Base-by-base conservation (phyloP, 2,329 filamentous ascomycete genomes). In the Blastomyces silverae region DNA sequence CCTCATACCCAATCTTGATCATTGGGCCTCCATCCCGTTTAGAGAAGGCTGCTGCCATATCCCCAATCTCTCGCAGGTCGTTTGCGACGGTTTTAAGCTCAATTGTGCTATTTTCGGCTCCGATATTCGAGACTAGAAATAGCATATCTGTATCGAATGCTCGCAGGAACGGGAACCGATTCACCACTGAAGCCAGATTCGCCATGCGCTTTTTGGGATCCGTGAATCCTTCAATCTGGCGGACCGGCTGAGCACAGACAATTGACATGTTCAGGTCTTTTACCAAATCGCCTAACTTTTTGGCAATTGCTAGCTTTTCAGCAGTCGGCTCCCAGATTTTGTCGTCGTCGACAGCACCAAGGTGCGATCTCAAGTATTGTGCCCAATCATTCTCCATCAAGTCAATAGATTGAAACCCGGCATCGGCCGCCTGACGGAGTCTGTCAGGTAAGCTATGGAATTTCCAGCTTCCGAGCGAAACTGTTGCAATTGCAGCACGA, bases 361-460 rank as follows among this genome's bases (percentile, higher is more conserved):
- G 10, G 8, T 60, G 57, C n/a, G 57, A 60, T 60, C 57, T 44
- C 39, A 60, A 44, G 57, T 60, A 60, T 60, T 60, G 31, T 20
- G 57, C 57, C 57, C 57, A 60, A 37, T 60, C 57, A 22, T 60
- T 60, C 28, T 60, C 57, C 57, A 60, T 60, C 57, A 60, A 22
- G 57, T 60, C 57, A 60, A 60, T 60, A 60, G n/a, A 46, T 60
- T 60, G 57, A 60, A 60, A 60, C 39, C 57, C 57, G 8, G 57
- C 57, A 31, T 60, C 57, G 37, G 57, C 57, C 57, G 57, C 57
- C 39, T 60, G 37, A n/a, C 39, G 57, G 42, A 60, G 39, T 25
- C 57, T 44, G 57, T 60, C 57, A 60, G 57, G 57, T 39, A 60
- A 46, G 39, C 39, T 60, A 60, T 60, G 57, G 22, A 28, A 60